Base-by-base conservation (phyloP, 179 eudicot species). In the Patellifolia procumbens region DNA sequence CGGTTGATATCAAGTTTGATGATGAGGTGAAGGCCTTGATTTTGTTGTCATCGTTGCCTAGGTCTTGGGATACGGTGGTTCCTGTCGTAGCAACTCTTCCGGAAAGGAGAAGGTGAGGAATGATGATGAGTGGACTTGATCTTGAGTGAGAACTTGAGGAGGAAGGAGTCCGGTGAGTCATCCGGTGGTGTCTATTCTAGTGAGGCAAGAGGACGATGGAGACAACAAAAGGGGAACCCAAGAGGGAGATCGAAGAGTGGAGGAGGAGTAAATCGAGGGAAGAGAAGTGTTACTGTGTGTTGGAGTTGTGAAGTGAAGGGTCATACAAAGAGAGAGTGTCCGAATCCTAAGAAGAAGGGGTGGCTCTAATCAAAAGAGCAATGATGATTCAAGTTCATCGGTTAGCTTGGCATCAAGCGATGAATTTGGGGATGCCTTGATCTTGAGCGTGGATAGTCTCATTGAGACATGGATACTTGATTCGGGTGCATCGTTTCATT, bases 391-490 rank as follows among this genome's bases (percentile, higher is more conserved):
- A 5, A 39, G 48, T 26, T 10, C 42, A 9, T 72, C 52, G 0
- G 66, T 42, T 37, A 64, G 32, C 3, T 6, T 37, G 12, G 48
- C 7, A 15, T n/a, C 42, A n/a, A n/a, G n/a, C 16, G 31, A 39
- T 22, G 73, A 48, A 13, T 11, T 26, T 2, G 17, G n/a, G 11
- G 78, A 67, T 48, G 74, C 60, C 0, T 34, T 73, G 28, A 19
- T 73, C 10, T 60, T 67, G 16, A 43, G 70, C 29, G 72, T 77
- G 1, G 59, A 77, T 7, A 32, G 48, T 42, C 24, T 60, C 0
- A 45, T 42, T 7, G 78, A 73, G 29, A 32, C 63, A 2, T 76
- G 83, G 80, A 52, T 72, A 8, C 15, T 70, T 43, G 80, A 70
- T 63, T 71, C 28, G 0, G 77, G 74, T 0, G 59, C 78, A 1